Evolutionary conservation across 2,329 filamentous ascomycete genomes (phyloP), one percentile per base, ranked within the genome.

Genomic region (Graphiopsis chlorocephala): DNA sequence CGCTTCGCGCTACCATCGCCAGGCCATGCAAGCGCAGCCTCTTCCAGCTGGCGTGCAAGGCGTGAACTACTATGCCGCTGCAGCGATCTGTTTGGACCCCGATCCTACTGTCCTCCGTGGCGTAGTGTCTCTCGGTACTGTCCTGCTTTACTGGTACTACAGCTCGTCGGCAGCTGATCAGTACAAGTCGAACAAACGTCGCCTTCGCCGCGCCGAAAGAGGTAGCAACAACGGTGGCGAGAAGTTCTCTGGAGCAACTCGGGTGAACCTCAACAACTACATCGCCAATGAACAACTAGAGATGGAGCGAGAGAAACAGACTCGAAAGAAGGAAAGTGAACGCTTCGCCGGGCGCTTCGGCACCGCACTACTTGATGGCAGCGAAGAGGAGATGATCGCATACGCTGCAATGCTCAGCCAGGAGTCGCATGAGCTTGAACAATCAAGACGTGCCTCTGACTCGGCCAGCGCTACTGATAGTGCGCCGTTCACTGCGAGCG

Each of bases 81-180:
- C 93, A 1, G 92, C 93, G 15, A 90, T 98, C 62, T 89, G 85
- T 67, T 83, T 99, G 1, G 95, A 99, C 71, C 91, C 94, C 0
- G 92, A 98, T 72, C 87, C 95, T 26, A 93, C 92, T 0, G 83
- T 90, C 0, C 84, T 99, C 15, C 89, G 94, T 38, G 95, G 95
- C 6, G 87, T 97, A 66, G 88, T 97, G 1, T 90, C 93, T 0
- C 87, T 97, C 59, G 95, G 95, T 12, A 91, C 90, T 0, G 90
- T 94, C 72, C 80, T 99, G 20, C 90, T 92, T 14, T 98, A 93
- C 76, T 99, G 95, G 95, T 89, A 91, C 3, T 98, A 96, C 75
- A 96, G 91, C 76, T 94, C 93, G n/a, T 85, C 85, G 26, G 85
- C 85, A 11, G 89, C 89, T 0, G 88, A 90, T 71, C 88, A 92